Evolutionary conservation across 805 yeast genomes (phyloP), one percentile per base, ranked within the genome.

Genomic region (Metschnikowia henanensis): DNA sequence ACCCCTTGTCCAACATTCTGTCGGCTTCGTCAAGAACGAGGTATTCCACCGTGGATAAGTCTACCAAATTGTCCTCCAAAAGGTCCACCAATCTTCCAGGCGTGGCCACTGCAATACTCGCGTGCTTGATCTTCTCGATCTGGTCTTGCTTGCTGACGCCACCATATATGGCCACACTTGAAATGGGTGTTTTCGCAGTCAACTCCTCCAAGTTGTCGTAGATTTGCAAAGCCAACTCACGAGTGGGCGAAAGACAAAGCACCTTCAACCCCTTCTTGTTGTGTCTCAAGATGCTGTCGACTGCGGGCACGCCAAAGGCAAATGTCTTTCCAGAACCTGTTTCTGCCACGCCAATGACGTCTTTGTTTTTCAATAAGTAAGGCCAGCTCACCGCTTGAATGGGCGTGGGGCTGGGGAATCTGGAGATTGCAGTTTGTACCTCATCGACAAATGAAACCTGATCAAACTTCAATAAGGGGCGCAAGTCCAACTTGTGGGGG

Each of bases 301-400:
- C 77, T n/a, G 97, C 97, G 37, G 99, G 99, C 25, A 94, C 94
- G 62, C 97, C 96, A 63, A 92, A 94, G 0, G 97, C 98, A 68
- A 92, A 84, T 0, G 99, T 92, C 66, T 92, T 92, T 60, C 99
- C 99, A 0, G 97, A 88, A 30, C 99, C 99, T 3, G 99, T 92
- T 69, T 92, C 97, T 12, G 99, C 99, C 52, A 92, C 96, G 64
- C 98, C 99, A 53, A 92, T 80, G 20, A 91, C 95, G 62, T 92
- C 99, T 46, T 83, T 77, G 15, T 86, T 85, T 17, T 79, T 68
- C 39, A 90, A 68, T 41, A 92, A 68, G 60, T 80, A 89, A 52
- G 99, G 98, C 98, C 98, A 94, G 7, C 97, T 79, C 35, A 81
- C 88, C 25, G 96, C 79, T 72, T 92, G 99, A 56, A 92, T 92